phyloP scores from a whole-genome alignment of 2,329 filamentous ascomycete genomes.

The Fusarium xylarioides region DNA sequence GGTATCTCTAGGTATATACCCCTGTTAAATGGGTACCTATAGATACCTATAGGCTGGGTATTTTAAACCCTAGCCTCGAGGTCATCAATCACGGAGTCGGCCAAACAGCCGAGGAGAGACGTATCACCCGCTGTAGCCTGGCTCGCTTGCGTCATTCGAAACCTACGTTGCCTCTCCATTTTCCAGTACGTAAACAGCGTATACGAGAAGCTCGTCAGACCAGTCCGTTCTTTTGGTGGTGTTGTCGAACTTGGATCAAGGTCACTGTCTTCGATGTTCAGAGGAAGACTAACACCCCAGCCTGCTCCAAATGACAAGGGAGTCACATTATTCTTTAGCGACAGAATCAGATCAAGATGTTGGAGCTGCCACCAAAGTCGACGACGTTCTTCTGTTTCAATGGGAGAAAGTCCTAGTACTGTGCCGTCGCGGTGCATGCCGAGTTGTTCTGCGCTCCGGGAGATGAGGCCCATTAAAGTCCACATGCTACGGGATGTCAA shows the following conservation, averaged over 20 bases:
- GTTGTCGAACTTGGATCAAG: background rate
- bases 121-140: background rate
- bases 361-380: conserved; percentile 22
- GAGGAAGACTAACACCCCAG: conserved; percentile 18
- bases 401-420: background rate
- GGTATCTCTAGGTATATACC: too few relatives aligned
- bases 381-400: conserved; percentile 21
- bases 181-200: background rate
- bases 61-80: background rate
- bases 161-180: background rate
- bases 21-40: too few relatives aligned
- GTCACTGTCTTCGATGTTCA: conserved; percentile 20
- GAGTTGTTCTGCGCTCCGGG: conserved; percentile 11
- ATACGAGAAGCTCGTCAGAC: conserved; percentile 1
- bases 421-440: conserved; percentile 21
- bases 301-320: conserved; percentile 1
- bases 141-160: background rate
- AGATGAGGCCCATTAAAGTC: background rate
- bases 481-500: background rate
- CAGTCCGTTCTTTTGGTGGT: background rate
- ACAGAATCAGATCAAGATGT: conserved; percentile 5
- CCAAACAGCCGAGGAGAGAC: background rate
- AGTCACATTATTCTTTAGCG: background rate
- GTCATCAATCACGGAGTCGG: background rate
- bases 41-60: too few relatives aligned